Percentiles rank a stretch among this genome's conserved stretches.
Evolutionary conservation across 768 basidiomycete genomes (phyloP).

Genomic region (Rubroboletus satanas): DNA sequence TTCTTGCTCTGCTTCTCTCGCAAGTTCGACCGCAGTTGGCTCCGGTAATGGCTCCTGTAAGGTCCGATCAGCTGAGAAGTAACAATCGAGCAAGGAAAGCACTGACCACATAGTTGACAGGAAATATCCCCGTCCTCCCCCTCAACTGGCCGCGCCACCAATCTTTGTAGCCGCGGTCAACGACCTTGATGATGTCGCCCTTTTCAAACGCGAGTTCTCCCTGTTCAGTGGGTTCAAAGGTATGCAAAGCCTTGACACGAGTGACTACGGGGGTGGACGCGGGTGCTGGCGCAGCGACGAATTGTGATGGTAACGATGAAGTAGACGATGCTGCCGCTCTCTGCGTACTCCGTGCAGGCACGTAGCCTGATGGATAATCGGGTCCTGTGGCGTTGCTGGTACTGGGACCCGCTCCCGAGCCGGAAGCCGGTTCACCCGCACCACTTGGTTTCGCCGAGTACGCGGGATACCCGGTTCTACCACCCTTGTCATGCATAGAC

Average conservation of each 20-base stretch:
- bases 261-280: constrained; percentile 50
- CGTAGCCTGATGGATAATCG: constrained; percentile 51
- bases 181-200: constrained; percentile 92
- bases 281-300: constrained; percentile 14
- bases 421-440: constrained; percentile 33
- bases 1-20: constrained; percentile 82
- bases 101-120: constrained; percentile 91
- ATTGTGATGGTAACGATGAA: constrained; percentile 24
- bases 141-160: constrained; percentile 96
- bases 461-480: constrained; percentile 53
- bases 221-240: constrained; percentile 81
- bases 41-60: constrained; percentile 80
- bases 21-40: constrained; percentile 70
- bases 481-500: constrained; percentile 90
- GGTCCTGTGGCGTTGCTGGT: constrained; percentile 24
- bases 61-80: background rate
- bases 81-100: background rate
- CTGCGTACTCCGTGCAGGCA: constrained; percentile 52
- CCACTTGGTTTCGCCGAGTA: constrained; percentile 40
- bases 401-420: constrained; percentile 22
- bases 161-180: constrained; percentile 90
- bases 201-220: constrained; percentile 90
- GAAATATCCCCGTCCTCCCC: constrained; percentile 92
- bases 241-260: constrained; percentile 84
- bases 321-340: constrained; percentile 26